A percentile compares a stretch with the other conserved stretches of the same genome.
Evolutionary conservation across 2,329 filamentous ascomycete genomes (phyloP).

Genomic region (Colletotrichum caudatum): DNA sequence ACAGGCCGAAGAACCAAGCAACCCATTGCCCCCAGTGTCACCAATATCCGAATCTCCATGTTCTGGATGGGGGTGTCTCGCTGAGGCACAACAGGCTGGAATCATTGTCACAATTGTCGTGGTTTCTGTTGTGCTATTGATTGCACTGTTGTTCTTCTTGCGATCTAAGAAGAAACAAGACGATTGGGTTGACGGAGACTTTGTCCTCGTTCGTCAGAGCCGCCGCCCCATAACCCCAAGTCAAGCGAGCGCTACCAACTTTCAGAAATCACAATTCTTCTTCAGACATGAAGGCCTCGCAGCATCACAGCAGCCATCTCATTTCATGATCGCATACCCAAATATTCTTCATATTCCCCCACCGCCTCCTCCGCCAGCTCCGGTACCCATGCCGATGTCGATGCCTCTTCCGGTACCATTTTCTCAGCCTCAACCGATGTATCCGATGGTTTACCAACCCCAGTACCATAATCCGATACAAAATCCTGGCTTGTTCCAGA

Average conservation of each 20-base stretch:
- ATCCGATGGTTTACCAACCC: slow-evolving; percentile 42
- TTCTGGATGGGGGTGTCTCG: slow-evolving; percentile 56
- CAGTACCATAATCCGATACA: slow-evolving; percentile 27
- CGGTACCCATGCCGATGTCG: slow-evolving; percentile 33
- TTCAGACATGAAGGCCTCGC: slow-evolving; percentile 28
- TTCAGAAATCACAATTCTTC: slow-evolving; percentile 16
- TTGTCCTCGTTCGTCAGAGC: slow-evolving; percentile 28
- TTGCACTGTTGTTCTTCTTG: slow-evolving; percentile 49
- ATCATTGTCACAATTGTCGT: slow-evolving; percentile 54
- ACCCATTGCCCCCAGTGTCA: slow-evolving; percentile 9
- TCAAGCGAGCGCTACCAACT: slow-evolving; percentile 4
- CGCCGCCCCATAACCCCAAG: slow-evolving; percentile 20
- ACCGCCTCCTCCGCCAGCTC: slow-evolving; percentile 28
- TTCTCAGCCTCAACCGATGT: slow-evolving; percentile 30
- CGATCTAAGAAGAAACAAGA: slow-evolving; percentile 33
- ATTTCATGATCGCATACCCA: neutral
- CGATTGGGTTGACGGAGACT: slow-evolving; percentile 22
- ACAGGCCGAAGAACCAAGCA: slow-evolving; percentile 28
- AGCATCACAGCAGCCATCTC: slow-evolving; percentile 4
- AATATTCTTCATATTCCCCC: slow-evolving; percentile 16
- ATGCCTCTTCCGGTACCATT: slow-evolving; percentile 26
- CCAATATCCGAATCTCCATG: slow-evolving; percentile 43
- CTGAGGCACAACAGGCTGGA: slow-evolving; percentile 52
- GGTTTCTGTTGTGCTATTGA: slow-evolving; percentile 47
- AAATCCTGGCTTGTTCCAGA: neutral